Conservation (phyloP, 345 rosid species). For the Camelina hispida region DNA sequence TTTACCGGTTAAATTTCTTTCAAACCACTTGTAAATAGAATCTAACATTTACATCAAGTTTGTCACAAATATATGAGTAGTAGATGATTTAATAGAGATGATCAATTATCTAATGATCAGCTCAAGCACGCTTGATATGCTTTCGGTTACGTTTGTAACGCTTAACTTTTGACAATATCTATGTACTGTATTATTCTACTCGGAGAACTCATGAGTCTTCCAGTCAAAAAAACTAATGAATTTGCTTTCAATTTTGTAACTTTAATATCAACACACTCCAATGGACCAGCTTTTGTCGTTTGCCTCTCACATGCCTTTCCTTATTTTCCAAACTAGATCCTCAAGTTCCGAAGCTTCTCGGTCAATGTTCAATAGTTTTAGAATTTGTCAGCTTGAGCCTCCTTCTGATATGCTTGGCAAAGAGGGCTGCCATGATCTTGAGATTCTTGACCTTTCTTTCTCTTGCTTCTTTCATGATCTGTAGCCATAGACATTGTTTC, state of each 20-base stretch:
- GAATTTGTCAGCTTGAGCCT: conserved; percentile 52
- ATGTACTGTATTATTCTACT: conserved; percentile 14
- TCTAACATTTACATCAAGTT: no score
- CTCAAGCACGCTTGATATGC: conserved; percentile 33
- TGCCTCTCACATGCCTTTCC: background rate
- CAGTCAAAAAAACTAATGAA: conserved; percentile 20
- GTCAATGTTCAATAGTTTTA: background rate
- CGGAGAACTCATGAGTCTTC: conserved; percentile 11
- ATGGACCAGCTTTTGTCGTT: conserved; percentile 33
- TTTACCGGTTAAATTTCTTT: no score
- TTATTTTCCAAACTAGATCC: conserved; percentile 35
- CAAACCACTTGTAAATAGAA: no score
- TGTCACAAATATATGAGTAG: no score
- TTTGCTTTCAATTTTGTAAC: conserved; percentile 14
- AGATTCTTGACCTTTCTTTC: conserved; percentile 56
- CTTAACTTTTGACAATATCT: background rate
- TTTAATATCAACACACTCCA: conserved; percentile 31
- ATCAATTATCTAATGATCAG: conserved; percentile 18
- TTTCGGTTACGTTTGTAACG: conserved; percentile 20
- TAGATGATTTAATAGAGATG: background rate
- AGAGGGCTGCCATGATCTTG: conserved; percentile 94
- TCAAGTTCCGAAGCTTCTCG: conserved; percentile 13
- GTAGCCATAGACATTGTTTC: background rate
- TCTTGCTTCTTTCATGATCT: conserved; percentile 61
- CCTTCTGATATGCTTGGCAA: conserved; percentile 86